Percentiles rank a stretch among this genome's conserved stretches.
These are phyloP conservation scores for Sporodiniella umbellata DNA, from an alignment of 371 early-diverging fungal genomes.

Conservation along the genomic window DNA sequence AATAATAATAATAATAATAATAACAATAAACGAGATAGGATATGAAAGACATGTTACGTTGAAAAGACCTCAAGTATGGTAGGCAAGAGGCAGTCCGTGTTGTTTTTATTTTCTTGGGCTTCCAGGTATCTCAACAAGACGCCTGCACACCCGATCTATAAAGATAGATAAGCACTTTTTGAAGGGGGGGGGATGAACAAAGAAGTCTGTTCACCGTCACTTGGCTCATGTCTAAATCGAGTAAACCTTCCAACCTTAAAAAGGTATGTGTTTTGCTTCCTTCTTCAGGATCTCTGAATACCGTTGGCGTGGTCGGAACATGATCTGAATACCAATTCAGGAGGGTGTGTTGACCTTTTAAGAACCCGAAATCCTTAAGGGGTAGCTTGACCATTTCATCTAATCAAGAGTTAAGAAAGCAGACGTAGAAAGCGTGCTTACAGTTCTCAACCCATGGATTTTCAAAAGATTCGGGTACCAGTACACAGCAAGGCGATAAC, in stretches of 20 bases:
- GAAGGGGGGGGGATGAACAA: too few species aligned
- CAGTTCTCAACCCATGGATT: not conserved
- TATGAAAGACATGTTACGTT: constrained; percentile 7
- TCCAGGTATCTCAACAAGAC: constrained; percentile 53
- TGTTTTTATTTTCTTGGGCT: constrained; percentile 24
- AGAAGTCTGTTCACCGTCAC: not conserved
- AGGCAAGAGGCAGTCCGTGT: constrained; percentile 15
- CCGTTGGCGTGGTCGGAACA: constrained; percentile 1
- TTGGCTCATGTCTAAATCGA: constrained; percentile 47
- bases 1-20: not conserved
- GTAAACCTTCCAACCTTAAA: constrained; percentile 48
- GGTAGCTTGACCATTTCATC: constrained; percentile 40
- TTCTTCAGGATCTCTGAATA: constrained; percentile 26
- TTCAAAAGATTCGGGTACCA: not conserved
- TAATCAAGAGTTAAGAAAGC: constrained; percentile 8
- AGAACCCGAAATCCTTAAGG: constrained; percentile 51
- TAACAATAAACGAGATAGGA: too few species aligned
- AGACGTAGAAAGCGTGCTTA: not conserved
- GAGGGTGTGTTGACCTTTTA: constrained; percentile 37
- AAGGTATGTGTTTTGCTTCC: constrained; percentile 41
- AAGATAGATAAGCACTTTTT: too few species aligned
- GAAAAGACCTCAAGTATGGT: constrained; percentile 19
- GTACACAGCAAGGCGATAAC: too few species aligned
- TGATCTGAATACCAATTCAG: constrained; percentile 20
- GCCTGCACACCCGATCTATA: constrained; percentile 65